phyloP scores from a whole-genome alignment of 768 basidiomycete genomes.

The Astraeus odoratus region DNA sequence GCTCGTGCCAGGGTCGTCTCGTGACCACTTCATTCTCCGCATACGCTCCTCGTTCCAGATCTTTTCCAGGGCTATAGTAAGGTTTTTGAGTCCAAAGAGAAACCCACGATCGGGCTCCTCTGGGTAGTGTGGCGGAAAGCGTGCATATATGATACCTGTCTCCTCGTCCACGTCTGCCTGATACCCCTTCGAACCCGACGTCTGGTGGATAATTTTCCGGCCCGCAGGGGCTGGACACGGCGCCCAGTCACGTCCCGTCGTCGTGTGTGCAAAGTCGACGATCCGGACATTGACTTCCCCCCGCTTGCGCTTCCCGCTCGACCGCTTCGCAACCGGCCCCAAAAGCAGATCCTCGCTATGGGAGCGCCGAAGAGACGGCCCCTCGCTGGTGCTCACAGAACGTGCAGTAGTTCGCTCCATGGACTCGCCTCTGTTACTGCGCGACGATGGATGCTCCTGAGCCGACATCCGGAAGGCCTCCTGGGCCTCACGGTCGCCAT shows the following conservation, averaged over 20 bases:
- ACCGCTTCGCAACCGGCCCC: slow-evolving; percentile 59
- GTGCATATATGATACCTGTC: slow-evolving; percentile 80
- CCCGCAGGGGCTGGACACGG: slow-evolving; percentile 47
- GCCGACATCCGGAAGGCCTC: slow-evolving; percentile 58
- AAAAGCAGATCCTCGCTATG: slow-evolving; percentile 75
- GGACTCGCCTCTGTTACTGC: slow-evolving; percentile 73
- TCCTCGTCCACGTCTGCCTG: slow-evolving; percentile 75
- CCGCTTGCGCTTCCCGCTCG: slow-evolving; percentile 60
- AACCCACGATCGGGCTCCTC: slow-evolving; percentile 92
- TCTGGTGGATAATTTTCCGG: slow-evolving; percentile 35
- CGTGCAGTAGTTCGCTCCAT: slow-evolving; percentile 49
- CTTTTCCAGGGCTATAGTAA: slow-evolving; percentile 67
- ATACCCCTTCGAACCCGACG: slow-evolving; percentile 66
- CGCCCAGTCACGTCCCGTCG: slow-evolving; percentile 88
- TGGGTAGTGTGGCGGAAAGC: slow-evolving; percentile 90
- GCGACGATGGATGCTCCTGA: slow-evolving; percentile 56
- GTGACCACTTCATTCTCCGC: slow-evolving; percentile 53
- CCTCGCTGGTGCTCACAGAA: slow-evolving; percentile 35
- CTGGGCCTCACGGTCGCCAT: slow-evolving; percentile 88
- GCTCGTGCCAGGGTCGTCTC: slow-evolving; percentile 46
- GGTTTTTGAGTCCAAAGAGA: slow-evolving; percentile 79
- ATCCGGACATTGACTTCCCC: slow-evolving; percentile 95
- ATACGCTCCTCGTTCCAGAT: slow-evolving; percentile 87
- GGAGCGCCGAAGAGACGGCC: slow-evolving; percentile 54
- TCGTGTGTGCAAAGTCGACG: slow-evolving; percentile 98